Evolutionary conservation across 179 eudicot species (phyloP), one percentile per base, ranked within the genome.

Genomic region (Gypsophila paniculata): DNA sequence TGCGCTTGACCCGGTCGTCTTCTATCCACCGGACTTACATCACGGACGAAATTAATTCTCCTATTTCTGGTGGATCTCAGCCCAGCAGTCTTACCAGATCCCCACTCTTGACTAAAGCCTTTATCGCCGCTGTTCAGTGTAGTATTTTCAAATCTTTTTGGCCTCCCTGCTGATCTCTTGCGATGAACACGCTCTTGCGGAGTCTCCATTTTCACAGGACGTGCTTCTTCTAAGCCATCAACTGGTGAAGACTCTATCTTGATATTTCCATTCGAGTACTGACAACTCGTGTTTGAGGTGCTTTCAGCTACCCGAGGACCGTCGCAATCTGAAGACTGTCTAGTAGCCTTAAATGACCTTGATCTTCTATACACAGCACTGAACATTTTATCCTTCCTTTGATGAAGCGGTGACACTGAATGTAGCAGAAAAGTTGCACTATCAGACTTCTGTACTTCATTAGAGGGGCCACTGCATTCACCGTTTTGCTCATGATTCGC

Each of bases 321-420:
- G 25, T 80, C 79, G 66, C 75, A 76, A 59, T 81, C 84, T 63
- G 77, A 75, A 75, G 77, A 74, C 53, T 77, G 76, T 82, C 85
- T 84, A 68, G 61, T 62, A 69, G 81, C 26, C 75, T 80, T 86
- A 19, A 77, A 72, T 54, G 89, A 76, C 86, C 85, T 93, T 65
- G 87, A 85, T 84, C 98, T 84, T 84, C 87, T 87, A 80, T 93
- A 93, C 68, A 93, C 98, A 76, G 90, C 89, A 75, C 80, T 81
- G 69, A 77, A 91, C 93, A 84, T 93, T 76, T 80, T 87, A 72
- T 87, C 89, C 53, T 36, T 77, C 75, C 69, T 79, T 51, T 65
- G 80, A 64, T 82, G 78, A 74, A 68, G 78, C 66, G 73, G 67
- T 69, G 72, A 74, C 69, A 54, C 48, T 29, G 82, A 72, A 61